Evolutionary conservation across 805 yeast genomes (phyloP), one percentile per base, ranked within the genome.

Genomic region (Hanseniaspora clermontiae): DNA sequence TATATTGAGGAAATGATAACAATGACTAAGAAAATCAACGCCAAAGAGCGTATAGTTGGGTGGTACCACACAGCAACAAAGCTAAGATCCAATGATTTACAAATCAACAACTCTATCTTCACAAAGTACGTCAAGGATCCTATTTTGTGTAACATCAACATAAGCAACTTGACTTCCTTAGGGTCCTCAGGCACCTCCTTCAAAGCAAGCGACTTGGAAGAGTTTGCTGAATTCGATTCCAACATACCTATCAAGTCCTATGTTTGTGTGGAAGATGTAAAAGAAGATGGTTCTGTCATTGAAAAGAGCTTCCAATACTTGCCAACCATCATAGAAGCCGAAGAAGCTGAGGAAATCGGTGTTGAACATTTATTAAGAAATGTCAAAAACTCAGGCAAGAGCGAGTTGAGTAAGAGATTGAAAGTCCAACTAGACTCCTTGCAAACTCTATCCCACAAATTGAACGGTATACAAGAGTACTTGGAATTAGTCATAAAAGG

Each of bases 61-160:
- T 93, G 99, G 99, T 93, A 93, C 68, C 99, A 93, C 70, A 84
- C 96, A 9, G 99, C 98, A 5, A 97, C 97, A 19, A 89, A 89
- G 68, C 77, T 95, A 61, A 82, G 81, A 63, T 78, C 90, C 1
- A 83, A 95, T 15, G 99, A 93, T 67, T 74, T 93, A 60, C 87
- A 85, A 67, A 93, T 93, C 65, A 91, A 91, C 68, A 56, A 56
- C 34, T 96, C 93, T 61, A 71, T 84, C 54, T 89, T 93, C 74
- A 89, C 84, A 68, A 82, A 80, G 63, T 91, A 89, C 68, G 81
- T 90, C 0, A 81, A 84, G 59, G 61, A 61, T 31, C 97, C 97
- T 5, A 73, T 95, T 52, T 74, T 91, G 61, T 77, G 93, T 64
- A 85, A 95, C 65, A 96, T 93, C 40, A 96, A 93, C 66, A 96